Base-by-base conservation (phyloP, 163 green algal genomes). In the Coccomyxa subellipsoidea region DNA sequence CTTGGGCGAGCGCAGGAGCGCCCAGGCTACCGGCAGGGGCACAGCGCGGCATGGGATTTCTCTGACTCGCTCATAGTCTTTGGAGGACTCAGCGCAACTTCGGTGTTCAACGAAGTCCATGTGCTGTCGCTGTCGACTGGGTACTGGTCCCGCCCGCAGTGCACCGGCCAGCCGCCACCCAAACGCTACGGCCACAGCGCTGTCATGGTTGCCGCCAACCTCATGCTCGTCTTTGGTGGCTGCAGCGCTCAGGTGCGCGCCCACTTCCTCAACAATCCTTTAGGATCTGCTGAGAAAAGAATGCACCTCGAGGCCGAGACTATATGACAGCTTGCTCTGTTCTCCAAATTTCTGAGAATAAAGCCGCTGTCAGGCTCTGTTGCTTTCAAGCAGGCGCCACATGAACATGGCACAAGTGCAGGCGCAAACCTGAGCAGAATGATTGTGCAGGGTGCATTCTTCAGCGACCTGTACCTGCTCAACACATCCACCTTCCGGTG, bases 201-300 rank as follows among this genome's bases (percentile, higher is more conserved):
- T 27, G 80, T 85, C 66, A 76, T 91, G 72, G 36, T 92, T 5
- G 71, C 80, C 0, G 71, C 80, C 12, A 76, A 82, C 31, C 80
- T 84, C 8, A 90, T 93, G 84, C 88, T 94, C 34, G 85, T 94
- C 31, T 94, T 92, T 79, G 90, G 89, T 15, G 90, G 90, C 76
- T 93, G 88, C 83, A 88, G 87, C 54, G 76, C 54, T 3, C 70
- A 77, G 70, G 70, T 23, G 32, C 4, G 47, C 23, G 15, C 47
- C n/a, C n/a, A n/a, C n/a, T n/a, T n/a, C n/a, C n/a, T n/a, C n/a
- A n/a, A n/a, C n/a, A n/a, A n/a, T n/a, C n/a, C n/a, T n/a, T n/a
- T n/a, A n/a, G n/a, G n/a, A n/a, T n/a, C n/a, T n/a, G n/a, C n/a
- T n/a, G n/a, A n/a, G n/a, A n/a, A n/a, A n/a, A n/a, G n/a, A n/a